Evolutionary conservation across 805 yeast species (phyloP), one percentile per base, ranked within the genome.

Genomic region (Isabelozyma gotoi): DNA sequence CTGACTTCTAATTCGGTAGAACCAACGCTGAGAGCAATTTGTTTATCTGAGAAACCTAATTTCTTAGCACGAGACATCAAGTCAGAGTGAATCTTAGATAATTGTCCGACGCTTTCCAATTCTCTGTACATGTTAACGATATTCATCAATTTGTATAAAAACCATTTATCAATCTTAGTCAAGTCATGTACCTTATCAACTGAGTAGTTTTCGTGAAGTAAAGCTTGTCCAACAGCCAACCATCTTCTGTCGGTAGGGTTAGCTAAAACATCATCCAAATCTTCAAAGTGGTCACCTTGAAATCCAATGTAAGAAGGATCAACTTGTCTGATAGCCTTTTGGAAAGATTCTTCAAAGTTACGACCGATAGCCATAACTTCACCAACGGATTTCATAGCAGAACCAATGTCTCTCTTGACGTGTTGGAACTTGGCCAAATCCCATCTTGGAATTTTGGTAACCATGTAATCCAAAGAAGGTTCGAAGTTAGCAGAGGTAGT

Each of bases 341-440:
- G 97, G 78, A 92, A 85, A 29, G 97, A 86, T 73, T 92, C 99
- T 74, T 92, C 99, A 63, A 92, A 92, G 51, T 84, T 92, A 73
- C 99, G 85, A 62, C 99, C 99, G 62, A 92, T 94, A 37, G 97
- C 95, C 99, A 92, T 92, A 46, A 92, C 99, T 71, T 92, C 99
- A 67, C 99, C 99, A 43, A 92, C 99, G 46, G 97, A 91, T 70
- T 92, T 92, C 99, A 92, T 92, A 36, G 97, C 83, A 7, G 96
- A 88, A 38, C 97, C 96, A 62, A 92, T 86, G 49, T 85, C 89
- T 67, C 96, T 82, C 66, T 88, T 87, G 50, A 92, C 99, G 61
- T 89, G 96, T 65, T 87, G 95, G 76, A 92, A 94, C 77, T 92
- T 92, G 55, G 94, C 69, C 67, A 92, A 76, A 76, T 92, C 99